These are phyloP conservation scores for Solanum ossicruentum DNA, from an alignment of 257 asterid species.

Conservation along the genomic window DNA sequence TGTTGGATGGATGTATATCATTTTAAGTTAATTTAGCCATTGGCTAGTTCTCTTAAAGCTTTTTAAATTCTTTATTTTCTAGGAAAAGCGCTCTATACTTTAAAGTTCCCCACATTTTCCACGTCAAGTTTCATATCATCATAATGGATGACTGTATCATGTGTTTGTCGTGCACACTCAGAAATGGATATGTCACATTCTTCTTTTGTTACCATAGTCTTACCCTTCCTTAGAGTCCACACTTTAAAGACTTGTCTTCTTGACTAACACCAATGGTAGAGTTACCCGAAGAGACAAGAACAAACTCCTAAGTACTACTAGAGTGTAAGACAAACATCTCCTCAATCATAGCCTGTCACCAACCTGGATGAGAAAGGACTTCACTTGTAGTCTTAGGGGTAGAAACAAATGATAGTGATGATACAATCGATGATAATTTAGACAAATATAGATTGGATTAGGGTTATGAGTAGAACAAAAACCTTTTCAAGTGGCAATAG, in stretches of 20 bases:
- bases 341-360: neutral
- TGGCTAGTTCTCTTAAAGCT: neutral
- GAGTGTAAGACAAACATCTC: neutral
- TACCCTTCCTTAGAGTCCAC: neutral
- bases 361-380: neutral
- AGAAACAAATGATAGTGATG: neutral
- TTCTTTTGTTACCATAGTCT: neutral
- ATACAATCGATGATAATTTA: neutral
- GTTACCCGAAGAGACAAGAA: neutral
- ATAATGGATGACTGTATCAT: neutral
- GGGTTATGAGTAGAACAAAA: neutral
- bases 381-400: neutral
- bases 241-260: neutral
- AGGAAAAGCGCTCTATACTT: neutral
- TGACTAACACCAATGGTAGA: neutral
- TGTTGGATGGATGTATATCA: neutral
- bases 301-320: neutral
- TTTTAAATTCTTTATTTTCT: neutral
- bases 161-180: neutral
- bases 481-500: neutral
- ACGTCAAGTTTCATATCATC: neutral
- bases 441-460: neutral
- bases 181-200: neutral
- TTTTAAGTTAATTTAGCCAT: neutral
- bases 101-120: neutral